Evolutionary conservation across 148 eudicot species (phyloP).

Genomic region (Nepenthes gracilis): DNA sequence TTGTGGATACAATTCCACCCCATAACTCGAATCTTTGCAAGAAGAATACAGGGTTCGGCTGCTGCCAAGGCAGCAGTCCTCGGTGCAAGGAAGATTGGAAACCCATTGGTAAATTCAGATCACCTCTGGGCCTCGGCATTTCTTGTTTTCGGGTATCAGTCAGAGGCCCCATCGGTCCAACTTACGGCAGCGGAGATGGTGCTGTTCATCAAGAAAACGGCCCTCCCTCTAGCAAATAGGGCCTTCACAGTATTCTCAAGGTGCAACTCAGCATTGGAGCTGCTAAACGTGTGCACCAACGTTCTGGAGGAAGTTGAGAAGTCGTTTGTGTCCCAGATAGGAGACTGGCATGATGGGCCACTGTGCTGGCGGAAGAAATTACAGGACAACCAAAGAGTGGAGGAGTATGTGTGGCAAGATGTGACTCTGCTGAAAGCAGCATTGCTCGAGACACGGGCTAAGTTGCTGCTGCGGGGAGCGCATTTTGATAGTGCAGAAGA

Average conservation of each 20-base stretch:
- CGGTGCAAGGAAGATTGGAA: constrained; percentile 49
- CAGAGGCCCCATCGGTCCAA: constrained; percentile 63
- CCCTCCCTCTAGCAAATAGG: constrained; percentile 59
- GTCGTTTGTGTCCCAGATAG: constrained; percentile 66
- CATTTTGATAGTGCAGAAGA: constrained; percentile 77
- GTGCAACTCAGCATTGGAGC: constrained; percentile 71
- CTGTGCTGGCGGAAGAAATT: constrained; percentile 69
- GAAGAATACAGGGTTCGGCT: constrained; percentile 25
- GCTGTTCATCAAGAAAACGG: constrained; percentile 55
- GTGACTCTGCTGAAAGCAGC: constrained; percentile 81
- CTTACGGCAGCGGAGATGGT: constrained; percentile 66
- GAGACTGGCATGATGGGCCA: constrained; percentile 71
- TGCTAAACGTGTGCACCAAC: constrained; percentile 65
- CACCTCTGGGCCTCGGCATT: constrained; percentile 88
- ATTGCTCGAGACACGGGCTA: constrained; percentile 70
- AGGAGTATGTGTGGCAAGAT: constrained; percentile 87
- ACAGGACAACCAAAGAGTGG: constrained; percentile 40
- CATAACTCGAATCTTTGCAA: constrained; percentile 38
- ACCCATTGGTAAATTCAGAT: constrained; percentile 36
- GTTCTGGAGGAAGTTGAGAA: constrained; percentile 84
- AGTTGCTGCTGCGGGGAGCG: constrained; percentile 70
- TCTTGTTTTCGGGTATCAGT: constrained; percentile 79
- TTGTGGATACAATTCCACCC: constrained; percentile 65
- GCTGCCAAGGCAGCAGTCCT: constrained; percentile 53
- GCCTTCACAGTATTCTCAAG: constrained; percentile 69